phyloP scores from a whole-genome alignment of 441 rosid species.

The Pelargonium myrrhifolium region DNA sequence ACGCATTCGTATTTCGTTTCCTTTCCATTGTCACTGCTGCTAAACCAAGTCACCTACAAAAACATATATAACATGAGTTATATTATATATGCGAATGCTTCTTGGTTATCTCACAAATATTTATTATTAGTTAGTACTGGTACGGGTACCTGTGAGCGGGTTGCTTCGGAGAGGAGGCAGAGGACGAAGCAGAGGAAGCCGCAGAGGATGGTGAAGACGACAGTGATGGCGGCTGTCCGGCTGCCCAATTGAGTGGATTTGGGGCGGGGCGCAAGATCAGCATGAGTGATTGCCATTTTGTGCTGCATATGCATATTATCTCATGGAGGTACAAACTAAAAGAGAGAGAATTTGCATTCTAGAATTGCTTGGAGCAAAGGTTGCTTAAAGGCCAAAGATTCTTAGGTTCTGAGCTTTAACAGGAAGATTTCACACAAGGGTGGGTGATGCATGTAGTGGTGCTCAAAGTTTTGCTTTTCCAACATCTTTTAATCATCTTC shows the following conservation, averaged over 20 bases:
- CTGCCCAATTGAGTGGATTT: conserved; percentile 55
- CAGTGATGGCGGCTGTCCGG: conserved; percentile 41
- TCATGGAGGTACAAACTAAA: conserved; percentile 33
- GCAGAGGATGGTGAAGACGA: conserved; percentile 47
- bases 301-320: no score
- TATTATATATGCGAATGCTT: no score
- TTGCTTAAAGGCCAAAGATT: conserved; percentile 86
- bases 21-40: no score
- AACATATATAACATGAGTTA: neutral
- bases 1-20: conserved; percentile 37
- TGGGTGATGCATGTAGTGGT: no score
- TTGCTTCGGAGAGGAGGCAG: conserved; percentile 84
- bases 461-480: no score
- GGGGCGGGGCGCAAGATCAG: conserved; percentile 62
- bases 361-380: conserved; percentile 87
- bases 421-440: no score
- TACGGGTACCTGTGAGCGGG: conserved; percentile 82
- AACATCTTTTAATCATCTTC: no score
- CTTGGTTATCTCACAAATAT: no score
- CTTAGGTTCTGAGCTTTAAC: conserved; percentile 39
- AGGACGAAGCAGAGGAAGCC: conserved; percentile 77
- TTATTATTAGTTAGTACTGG: no score
- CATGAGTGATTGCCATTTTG: conserved; percentile 63
- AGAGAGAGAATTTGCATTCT: conserved; percentile 19
- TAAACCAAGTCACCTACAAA: conserved; percentile 48